Conservation (phyloP, 495 filamentous ascomycete genomes). For the Podospora pseudocomata region DNA sequence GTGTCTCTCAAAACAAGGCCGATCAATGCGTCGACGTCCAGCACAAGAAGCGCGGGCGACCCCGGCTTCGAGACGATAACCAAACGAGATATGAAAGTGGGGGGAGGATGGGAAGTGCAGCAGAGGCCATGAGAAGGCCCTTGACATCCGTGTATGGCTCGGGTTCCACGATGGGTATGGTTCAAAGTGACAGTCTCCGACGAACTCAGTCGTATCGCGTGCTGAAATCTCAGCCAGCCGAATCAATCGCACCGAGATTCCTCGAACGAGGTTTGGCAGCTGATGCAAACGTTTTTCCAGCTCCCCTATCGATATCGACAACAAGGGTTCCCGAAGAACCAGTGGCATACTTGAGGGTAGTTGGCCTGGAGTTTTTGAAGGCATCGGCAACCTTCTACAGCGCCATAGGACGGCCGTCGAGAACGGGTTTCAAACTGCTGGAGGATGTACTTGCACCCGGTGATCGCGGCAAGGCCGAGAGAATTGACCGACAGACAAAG, state of each 20-base stretch:
- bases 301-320: conserved; percentile 43
- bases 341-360: conserved; percentile 54
- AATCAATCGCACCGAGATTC: conserved; percentile 44
- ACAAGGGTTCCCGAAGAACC: conserved; percentile 38
- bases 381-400: conserved; percentile 51
- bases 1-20: conserved; percentile 62
- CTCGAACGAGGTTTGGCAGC: conserved; percentile 41
- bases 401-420: conserved; percentile 42
- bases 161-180: conserved; percentile 33
- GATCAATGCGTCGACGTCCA: conserved; percentile 91
- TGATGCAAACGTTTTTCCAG: conserved; percentile 47
- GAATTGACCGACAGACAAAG: conserved; percentile 44
- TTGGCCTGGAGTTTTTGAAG: conserved; percentile 53
- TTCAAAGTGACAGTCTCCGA: conserved; percentile 49
- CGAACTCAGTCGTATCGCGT: conserved; percentile 53
- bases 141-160: conserved; percentile 42
- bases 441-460: conserved; percentile 45
- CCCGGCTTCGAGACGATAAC: conserved; percentile 81
- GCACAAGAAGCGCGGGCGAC: conserved; percentile 92
- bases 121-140: conserved; percentile 46
- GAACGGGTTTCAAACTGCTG: conserved; percentile 23
- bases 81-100: conserved; percentile 52
- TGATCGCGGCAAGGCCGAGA: conserved; percentile 50
- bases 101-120: conserved; percentile 40
- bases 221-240: conserved; percentile 56